Base-by-base conservation (phyloP, 306 rosid species). In the Gastrolobium villosum region DNA sequence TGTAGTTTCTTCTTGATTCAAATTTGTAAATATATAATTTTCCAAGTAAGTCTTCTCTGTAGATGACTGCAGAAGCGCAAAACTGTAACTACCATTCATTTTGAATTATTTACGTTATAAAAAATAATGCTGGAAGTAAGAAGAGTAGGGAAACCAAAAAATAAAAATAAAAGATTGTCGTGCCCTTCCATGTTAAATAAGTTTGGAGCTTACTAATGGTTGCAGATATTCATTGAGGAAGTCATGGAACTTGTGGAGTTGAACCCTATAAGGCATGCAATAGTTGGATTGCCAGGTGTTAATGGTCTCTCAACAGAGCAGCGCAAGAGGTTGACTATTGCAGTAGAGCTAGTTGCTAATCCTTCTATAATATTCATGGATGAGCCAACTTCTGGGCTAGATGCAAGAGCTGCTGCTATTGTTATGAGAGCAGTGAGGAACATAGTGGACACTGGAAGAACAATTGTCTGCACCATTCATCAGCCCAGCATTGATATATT, bases 401-500 rank as follows among this genome's bases (percentile, higher is more conserved):
- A 92, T 85, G 97, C 97, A 43, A 78, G 97, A 74, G 85, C 94
- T 49, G 97, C 96, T 11, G 97, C 97, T 72, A 90, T 93, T 72
- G 97, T 93, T 39, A 90, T 93, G 97, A 90, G 97, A 76, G 83
- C 94, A 1, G 96, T 93, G 43, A 93, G 97, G 81, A 93, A 93
- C 73, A 93, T 84, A 41, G 97, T 87, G 13, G 90, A 90, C 83
- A 93, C 96, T 0, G 97, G 96, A 68, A 88, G 97, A 68, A 93
- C 97, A 36, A 83, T 93, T 70, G 97, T 93, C 10, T 93, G 94
- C 86, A 93, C 97, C 41, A 93, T 93, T 46, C 97, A 93, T 86
- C 97, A 93, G 68, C 97, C 97, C 7, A 92, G 97, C 90, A 88
- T 90, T 10, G 97, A 92, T 82, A 90, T 92, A 69, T 93, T 93